Base-by-base conservation (phyloP, 345 rosid genomes). In the Noccaea caerulescens region DNA sequence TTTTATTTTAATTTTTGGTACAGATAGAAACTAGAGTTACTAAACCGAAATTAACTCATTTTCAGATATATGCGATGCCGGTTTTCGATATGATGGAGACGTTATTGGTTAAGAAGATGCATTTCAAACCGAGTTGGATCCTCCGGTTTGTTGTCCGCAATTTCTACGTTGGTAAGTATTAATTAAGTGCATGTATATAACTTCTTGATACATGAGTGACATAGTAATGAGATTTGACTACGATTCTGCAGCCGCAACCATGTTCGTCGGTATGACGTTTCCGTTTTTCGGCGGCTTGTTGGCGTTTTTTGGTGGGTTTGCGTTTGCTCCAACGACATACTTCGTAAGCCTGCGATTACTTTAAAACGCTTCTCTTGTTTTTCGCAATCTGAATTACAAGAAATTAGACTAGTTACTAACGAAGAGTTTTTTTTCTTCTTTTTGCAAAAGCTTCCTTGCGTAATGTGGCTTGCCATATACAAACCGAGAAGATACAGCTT, bases 261-360 rank as follows among this genome's bases (percentile, higher is more conserved):
- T 89, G 93, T 89, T 89, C 27, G 7, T 85, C n/a, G 96, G 27
- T 66, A 78, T 89, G 37, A 84, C 86, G 27, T 84, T 89, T 84
- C 96, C 93, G 5, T 89, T 89, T 85, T 87, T 89, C 41, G 82
- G 84, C 6, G 91, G 86, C 11, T 82, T 89, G 54, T 83, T 87
- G 11, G 71, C 77, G 16, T 89, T 87, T 66, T 87, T 89, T 10
- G 96, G 96, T 53, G 92, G 96, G 76, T 89, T 89, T 55, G 90
- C 90, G 47, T 89, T 89, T 75, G 96, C 93, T 16, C 93, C 93
- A 14, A 89, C 96, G 10, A 82, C 96, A 57, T 89, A 87, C 69
- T 87, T 78, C 46, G 96, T 89, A 82, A 85, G 92, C 43, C 10
- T 32, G 20, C 12, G 37, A 52, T 10, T 59, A 3, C 42, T 27